Percentiles rank a stretch among this genome's conserved stretches.
phyloP scores from a whole-genome alignment of 2,329 filamentous ascomycete species.

The Metarhizium robertsii region DNA sequence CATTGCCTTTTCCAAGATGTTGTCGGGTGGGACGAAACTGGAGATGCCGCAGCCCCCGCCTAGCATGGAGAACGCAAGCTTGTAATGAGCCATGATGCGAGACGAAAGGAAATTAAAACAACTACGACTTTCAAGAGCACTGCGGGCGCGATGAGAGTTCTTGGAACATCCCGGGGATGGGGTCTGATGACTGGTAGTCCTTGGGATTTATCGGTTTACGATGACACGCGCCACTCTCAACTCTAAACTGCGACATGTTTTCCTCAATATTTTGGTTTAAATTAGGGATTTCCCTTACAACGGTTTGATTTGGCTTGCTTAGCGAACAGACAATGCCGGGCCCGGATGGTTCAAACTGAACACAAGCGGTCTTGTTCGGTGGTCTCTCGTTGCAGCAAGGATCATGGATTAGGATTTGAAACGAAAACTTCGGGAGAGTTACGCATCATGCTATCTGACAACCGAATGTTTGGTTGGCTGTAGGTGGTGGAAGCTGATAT shows the following conservation, averaged over 20 bases:
- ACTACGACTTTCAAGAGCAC: neutral
- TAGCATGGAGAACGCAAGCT: constrained; percentile 17
- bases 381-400: neutral
- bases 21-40: constrained; percentile 78
- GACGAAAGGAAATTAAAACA: neutral
- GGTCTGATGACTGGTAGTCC: neutral
- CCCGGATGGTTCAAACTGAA: neutral
- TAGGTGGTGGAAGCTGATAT: constrained; percentile 8
- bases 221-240: neutral
- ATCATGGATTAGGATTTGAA: neutral
- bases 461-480: constrained; percentile 1
- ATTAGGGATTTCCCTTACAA: neutral
- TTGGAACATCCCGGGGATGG: neutral
- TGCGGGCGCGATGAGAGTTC: neutral
- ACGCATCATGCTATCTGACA: neutral
- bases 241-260: constrained; percentile 1
- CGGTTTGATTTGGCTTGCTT: neutral
- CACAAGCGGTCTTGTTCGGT: neutral
- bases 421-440: neutral
- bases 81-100: constrained; percentile 11
- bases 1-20: constrained; percentile 90
- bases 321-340: neutral
- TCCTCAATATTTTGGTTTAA: constrained; percentile 12
- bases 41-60: constrained; percentile 42
- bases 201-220: neutral